Base-by-base conservation (phyloP, 129 eudicot genomes). In the Heracleum sosnowskyi region DNA sequence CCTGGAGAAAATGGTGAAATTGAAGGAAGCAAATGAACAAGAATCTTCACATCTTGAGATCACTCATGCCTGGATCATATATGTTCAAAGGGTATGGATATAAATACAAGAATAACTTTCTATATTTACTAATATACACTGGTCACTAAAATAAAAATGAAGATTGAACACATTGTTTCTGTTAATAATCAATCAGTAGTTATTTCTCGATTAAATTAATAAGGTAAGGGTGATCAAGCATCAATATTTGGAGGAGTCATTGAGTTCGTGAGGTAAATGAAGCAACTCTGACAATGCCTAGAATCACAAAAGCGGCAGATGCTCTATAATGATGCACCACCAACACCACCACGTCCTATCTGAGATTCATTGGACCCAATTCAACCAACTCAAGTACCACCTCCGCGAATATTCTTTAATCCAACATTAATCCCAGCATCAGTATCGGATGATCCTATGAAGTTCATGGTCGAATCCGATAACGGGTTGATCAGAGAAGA, bases 211-310 rank as follows among this genome's bases (percentile, higher is more conserved):
- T n/a, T n/a, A n/a, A n/a, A n/a, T n/a, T n/a, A n/a, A n/a, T n/a
- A n/a, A n/a, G n/a, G n/a, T n/a, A n/a, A n/a, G n/a, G n/a, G n/a
- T n/a, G n/a, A n/a, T n/a, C n/a, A n/a, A n/a, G n/a, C n/a, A n/a
- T n/a, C n/a, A n/a, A n/a, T n/a, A n/a, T n/a, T n/a, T n/a, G n/a
- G n/a, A n/a, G n/a, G n/a, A n/a, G n/a, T n/a, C n/a, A n/a, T n/a
- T 63, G 98, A 93, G 85, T 93, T 93, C 47, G 97, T 93, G 66
- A 82, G 97, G 76, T 97, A 93, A 42, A 77, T 93, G 42, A 97
- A 93, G 81, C 98, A 93, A 85, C 97, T 93, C 16, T 79, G 91
- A 16, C 97, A 93, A 77, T 93, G 98, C 85, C 97, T 91, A 12
- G 98, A 93, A 82, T 91, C 96, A 17, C 97, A 93, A 69, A 93